phyloP scores from a whole-genome alignment of 306 rosid genomes.

The Cajanus cajan region DNA sequence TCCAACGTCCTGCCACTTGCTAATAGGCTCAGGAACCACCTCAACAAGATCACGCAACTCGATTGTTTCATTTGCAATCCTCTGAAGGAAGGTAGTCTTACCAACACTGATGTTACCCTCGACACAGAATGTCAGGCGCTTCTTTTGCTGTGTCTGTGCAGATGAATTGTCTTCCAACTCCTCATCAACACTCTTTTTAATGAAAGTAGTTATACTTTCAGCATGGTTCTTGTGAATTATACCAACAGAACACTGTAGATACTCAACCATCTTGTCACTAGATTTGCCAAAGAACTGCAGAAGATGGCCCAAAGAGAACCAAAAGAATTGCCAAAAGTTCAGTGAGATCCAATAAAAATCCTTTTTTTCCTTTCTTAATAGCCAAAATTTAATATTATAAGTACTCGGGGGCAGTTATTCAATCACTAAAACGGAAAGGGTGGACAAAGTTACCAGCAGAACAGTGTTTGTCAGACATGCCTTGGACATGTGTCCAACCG shows the following conservation, averaged over 20 bases:
- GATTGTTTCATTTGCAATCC: slow-evolving; percentile 86
- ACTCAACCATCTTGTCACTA: slow-evolving; percentile 86
- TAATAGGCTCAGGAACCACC: slow-evolving; percentile 94
- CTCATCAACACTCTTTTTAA: slow-evolving; percentile 85
- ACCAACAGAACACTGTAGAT: slow-evolving; percentile 86
- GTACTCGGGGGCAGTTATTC: not conserved
- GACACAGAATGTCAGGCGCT: slow-evolving; percentile 82
- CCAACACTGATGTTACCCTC: slow-evolving; percentile 98
- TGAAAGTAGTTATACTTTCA: slow-evolving; percentile 84
- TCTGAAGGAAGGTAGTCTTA: slow-evolving; percentile 89
- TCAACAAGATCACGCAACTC: slow-evolving; percentile 94
- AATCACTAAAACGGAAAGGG: not conserved
- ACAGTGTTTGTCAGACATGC: no score
- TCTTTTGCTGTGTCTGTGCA: slow-evolving; percentile 48
- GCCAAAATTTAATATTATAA: not conserved
- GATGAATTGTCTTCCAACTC: slow-evolving; percentile 66
- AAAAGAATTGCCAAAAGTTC: not conserved
- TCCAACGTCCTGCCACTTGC: slow-evolving; percentile 96
- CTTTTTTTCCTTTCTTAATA: not conserved
- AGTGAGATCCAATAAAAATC: not conserved
- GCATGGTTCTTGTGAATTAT: slow-evolving; percentile 97
- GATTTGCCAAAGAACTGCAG: slow-evolving; percentile 85
- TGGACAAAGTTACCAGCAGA: not conserved
- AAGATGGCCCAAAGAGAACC: slow-evolving; percentile 7
- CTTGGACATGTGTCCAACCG: no score